Evolutionary conservation across 176 grass and related monocot genomes (phyloP).

Genomic region (Eremochloa ophiuroides): DNA sequence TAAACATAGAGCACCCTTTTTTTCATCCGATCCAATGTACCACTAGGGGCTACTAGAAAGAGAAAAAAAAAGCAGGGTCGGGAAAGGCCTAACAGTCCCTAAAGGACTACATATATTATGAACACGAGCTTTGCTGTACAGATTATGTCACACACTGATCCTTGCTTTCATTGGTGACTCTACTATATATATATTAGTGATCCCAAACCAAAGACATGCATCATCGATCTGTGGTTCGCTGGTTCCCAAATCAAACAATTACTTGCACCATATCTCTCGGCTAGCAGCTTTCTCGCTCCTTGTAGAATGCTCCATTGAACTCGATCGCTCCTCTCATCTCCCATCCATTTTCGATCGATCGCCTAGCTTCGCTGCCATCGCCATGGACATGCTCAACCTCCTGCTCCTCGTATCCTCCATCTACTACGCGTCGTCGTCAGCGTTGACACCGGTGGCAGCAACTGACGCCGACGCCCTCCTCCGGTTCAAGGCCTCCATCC

Average conservation of each 20-base stretch:
- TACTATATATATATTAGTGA: too few species aligned
- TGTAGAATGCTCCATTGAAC: neutral
- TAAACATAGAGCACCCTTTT: too few species aligned
- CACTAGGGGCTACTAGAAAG: too few species aligned
- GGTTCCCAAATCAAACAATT: neutral
- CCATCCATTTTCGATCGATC: neutral
- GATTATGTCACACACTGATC: neutral
- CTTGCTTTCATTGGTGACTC: neutral
- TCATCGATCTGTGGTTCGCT: too few species aligned
- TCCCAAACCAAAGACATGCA: neutral
- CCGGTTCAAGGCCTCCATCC: slow-evolving; percentile 63
- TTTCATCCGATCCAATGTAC: too few species aligned
- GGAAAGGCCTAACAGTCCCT: too few species aligned
- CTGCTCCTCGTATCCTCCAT: slow-evolving; percentile 35
- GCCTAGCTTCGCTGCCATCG: slow-evolving; percentile 5
- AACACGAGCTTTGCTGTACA: too few species aligned
- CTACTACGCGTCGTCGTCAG: neutral
- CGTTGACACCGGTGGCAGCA: neutral
- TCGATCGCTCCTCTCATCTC: neutral
- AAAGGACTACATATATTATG: too few species aligned
- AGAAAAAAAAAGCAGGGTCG: too few species aligned
- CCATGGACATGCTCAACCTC: slow-evolving; percentile 38
- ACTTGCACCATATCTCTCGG: neutral
- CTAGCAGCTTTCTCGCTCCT: neutral
- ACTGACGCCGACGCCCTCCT: slow-evolving; percentile 52